Evolutionary conservation across 2,329 filamentous ascomycete species (phyloP).

Genomic region (Macrophomina tecta): DNA sequence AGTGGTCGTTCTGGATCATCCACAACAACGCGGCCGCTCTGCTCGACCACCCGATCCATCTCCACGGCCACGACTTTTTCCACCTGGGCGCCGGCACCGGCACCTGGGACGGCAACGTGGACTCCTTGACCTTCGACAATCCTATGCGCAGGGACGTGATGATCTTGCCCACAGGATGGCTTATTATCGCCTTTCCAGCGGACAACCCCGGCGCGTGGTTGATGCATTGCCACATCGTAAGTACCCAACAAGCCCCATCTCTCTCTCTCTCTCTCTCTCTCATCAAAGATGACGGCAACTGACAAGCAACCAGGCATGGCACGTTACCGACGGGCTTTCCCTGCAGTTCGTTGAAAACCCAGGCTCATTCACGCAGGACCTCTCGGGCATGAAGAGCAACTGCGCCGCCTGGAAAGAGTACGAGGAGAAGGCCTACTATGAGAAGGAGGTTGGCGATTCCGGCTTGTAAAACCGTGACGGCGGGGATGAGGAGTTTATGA

Average conservation of each 20-base stretch:
- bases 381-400: conserved; percentile 36
- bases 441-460: conserved; percentile 22
- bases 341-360: conserved; percentile 60
- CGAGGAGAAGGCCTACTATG: conserved; percentile 25
- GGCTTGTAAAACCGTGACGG: conserved; percentile 6
- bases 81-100: conserved; percentile 44
- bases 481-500: not conserved
- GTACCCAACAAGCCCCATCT: not conserved
- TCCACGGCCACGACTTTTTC: conserved; percentile 51
- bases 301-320: conserved; percentile 35
- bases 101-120: conserved; percentile 42
- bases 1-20: conserved; percentile 58
- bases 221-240: conserved; percentile 30
- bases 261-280: not conserved
- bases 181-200: conserved; percentile 59
- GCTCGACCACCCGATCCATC: conserved; percentile 50
- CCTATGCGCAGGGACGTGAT: conserved; percentile 48
- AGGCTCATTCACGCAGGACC: conserved; percentile 33
- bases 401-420: conserved; percentile 43
- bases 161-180: conserved; percentile 49
- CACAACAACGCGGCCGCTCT: conserved; percentile 42
- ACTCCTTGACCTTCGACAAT: conserved; percentile 44
- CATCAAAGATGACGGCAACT: not conserved
- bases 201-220: conserved; percentile 57
- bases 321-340: conserved; percentile 50